These are phyloP conservation scores for Prunus fruticosa DNA, from an alignment of 306 rosid species.

Conservation along the genomic window DNA sequence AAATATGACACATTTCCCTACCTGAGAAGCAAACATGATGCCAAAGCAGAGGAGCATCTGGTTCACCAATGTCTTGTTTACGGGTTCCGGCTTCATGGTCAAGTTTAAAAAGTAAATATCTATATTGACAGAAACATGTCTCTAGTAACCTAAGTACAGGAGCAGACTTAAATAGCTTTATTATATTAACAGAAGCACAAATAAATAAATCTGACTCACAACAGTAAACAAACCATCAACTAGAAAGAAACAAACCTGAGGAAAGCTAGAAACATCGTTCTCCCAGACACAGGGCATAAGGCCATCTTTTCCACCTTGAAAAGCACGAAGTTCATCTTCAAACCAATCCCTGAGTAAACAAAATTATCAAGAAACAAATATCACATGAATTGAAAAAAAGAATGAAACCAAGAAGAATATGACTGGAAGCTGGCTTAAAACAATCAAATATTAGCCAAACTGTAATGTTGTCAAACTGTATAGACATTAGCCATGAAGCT, in stretches of 20 bases:
- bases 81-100: conserved; percentile 87
- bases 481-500: conserved; percentile 4
- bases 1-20: conserved; percentile 28
- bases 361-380: conserved; percentile 17
- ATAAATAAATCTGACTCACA: not conserved
- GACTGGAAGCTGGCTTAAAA: conserved; percentile 6
- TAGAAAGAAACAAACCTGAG: conserved; percentile 53
- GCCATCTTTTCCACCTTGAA: conserved; percentile 96
- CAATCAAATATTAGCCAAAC: not conserved
- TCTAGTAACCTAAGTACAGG: not conserved
- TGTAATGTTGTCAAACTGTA: not conserved
- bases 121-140: conserved; percentile 1
- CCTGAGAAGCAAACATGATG: conserved; percentile 92
- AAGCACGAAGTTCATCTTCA: conserved; percentile 97
- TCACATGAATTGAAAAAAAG: not conserved
- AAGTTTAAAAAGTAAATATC: conserved; percentile 23
- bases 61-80: conserved; percentile 94
- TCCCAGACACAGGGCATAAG: conserved; percentile 89
- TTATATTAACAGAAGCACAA: not conserved
- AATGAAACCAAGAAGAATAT: not conserved
- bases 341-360: conserved; percentile 81
- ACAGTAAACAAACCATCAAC: not conserved
- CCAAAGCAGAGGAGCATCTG: conserved; percentile 95
- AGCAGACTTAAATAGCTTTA: not conserved
- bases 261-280: conserved; percentile 80